Base-by-base conservation (phyloP, 495 filamentous ascomycete species). In the Poronia punctata region DNA sequence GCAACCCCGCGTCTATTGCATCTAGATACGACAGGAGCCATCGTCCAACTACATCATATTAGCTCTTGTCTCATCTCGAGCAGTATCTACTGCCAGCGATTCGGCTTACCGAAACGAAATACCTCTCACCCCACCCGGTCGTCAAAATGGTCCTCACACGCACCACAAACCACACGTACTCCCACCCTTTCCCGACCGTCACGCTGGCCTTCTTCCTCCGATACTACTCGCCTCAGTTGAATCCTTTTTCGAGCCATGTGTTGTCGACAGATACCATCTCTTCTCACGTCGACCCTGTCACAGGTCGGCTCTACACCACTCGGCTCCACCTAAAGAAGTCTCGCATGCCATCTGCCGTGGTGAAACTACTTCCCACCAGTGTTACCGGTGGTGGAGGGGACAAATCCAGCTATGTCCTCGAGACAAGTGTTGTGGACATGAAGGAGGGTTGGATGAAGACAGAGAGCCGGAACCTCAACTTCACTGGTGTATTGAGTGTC, bases 141-240 rank as follows among this genome's bases (percentile, higher is more conserved):
- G 28, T 22, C 50, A 64, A 49, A 7, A 72, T 72, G 69, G 69
- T 72, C 37, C 69, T 72, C 58, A 70, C 62, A 2, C 69, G 92
- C 71, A 85, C 89, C 57, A 86, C 80, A 59, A 76, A 75, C 59
- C 92, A 85, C 63, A 81, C 77, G 64, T 97, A 97, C 70, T 79
- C 86, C 62, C 94, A 95, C 64, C 80, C 85, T 51, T 93, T 92
- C 64, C 82, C 88, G 45, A 70, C 71, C 50, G 92, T 99, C 27
- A 89, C 88, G 7, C 83, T 99, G 47, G 92, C 92, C 66, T 99
- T 95, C 76, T 97, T 96, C 73, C 86, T 99, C 36, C 89, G 92
- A 26, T 99, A 99, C 63, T 93, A 92, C 49, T 69, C 66, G 14
- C 68, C 69, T 17, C 62, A 68, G 39, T 60, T 72, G 11, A 99